Evolutionary conservation across 257 asterid genomes (phyloP), one percentile per base, ranked within the genome.

Genomic region (Lantana camara): DNA sequence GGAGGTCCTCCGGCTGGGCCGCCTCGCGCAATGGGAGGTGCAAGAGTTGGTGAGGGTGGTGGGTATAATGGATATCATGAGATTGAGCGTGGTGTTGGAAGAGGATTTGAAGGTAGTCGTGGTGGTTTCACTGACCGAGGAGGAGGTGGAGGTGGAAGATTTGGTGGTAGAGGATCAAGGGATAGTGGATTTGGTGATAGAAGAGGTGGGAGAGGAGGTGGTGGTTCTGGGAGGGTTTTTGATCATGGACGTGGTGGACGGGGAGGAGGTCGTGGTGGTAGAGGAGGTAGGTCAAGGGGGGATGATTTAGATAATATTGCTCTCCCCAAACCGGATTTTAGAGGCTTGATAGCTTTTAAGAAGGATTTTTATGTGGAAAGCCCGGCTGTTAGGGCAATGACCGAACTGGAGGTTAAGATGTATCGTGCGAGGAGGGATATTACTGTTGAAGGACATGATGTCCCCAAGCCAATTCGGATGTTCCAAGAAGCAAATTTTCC

Each of bases 401-500:
- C 79, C 7, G 92, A 86, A 59, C 88, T 80, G 66, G 96, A 91
- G 53, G 86, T 74, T 70, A 68, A 76, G 49, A 70, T 73, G 78
- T 91, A 86, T 67, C 94, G 98, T 23, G 81, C 88, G 15, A 76
- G 76, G 23, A 81, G 92, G 34, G 95, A 91, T 32, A 86, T 91
- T 60, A 86, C 94, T 10, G 75, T 88, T 63, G 88, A 91, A 75
- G 98, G 98, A 37, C 78, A 70, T 2, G 95, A 84, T 71, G 75
- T 88, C 9, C 98, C 96, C 47, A 91, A 79, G 76, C 98, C 98
- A 54, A 78, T 91, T 66, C 79, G 87, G 73, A 69, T 81, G 79
- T 88, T 91, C 69, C 84, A 84, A 2, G 98, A 88, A 73, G 95
- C 98, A 19, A 88, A 79, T 63, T 81, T 86, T 70, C 96, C 98